These are phyloP conservation scores for Fusarium annulatum DNA, from an alignment of 2,329 filamentous ascomycete genomes.

Conservation along the genomic window DNA sequence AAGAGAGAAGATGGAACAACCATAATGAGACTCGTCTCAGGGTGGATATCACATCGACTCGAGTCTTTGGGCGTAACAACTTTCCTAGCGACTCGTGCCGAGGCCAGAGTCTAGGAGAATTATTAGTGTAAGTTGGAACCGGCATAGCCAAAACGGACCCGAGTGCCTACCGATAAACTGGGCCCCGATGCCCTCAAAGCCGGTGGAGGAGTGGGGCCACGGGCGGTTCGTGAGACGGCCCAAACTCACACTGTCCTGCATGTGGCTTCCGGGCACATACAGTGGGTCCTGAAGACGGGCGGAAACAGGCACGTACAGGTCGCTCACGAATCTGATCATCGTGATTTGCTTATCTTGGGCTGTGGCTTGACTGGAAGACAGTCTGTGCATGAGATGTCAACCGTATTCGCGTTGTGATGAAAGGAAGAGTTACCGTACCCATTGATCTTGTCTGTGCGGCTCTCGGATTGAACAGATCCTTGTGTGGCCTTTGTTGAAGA, in stretches of 20 bases:
- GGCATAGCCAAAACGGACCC: background rate
- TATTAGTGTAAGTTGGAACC: background rate
- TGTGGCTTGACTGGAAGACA: background rate
- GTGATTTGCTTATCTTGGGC: background rate
- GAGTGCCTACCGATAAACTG: conserved; percentile 1
- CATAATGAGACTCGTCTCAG: background rate
- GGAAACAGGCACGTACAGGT: background rate
- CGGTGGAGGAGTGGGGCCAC: background rate
- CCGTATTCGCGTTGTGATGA: background rate
- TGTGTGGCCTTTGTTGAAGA: background rate
- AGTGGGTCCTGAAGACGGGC: background rate
- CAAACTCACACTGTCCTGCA: background rate
- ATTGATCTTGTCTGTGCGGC: background rate
- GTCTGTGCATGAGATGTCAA: background rate
- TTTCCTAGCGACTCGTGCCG: background rate
- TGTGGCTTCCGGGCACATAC: background rate
- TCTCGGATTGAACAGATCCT: background rate
- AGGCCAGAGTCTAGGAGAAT: background rate
- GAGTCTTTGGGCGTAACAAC: background rate
- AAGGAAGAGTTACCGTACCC: background rate
- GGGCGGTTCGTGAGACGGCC: background rate
- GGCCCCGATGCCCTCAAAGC: background rate
- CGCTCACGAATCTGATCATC: background rate
- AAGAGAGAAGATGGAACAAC: background rate
- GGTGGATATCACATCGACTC: background rate